These are phyloP conservation scores for Psilocybe azurescens DNA, from an alignment of 768 basidiomycete genomes.

Conservation along the genomic window DNA sequence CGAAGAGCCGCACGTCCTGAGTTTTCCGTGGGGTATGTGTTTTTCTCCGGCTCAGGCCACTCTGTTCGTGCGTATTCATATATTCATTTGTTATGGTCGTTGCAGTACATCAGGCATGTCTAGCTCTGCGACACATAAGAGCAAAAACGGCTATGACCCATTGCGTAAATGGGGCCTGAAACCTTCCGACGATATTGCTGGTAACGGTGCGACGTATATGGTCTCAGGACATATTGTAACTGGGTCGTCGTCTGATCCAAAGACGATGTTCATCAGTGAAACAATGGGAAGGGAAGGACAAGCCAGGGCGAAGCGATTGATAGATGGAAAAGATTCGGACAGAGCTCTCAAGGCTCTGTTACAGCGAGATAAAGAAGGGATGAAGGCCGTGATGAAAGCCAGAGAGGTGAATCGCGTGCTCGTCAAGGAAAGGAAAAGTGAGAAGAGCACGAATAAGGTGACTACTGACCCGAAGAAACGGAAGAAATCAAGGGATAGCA, in stretches of 20 bases:
- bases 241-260: slow-evolving; percentile 42
- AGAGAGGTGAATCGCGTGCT: slow-evolving; percentile 42
- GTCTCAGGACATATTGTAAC: slow-evolving; percentile 80
- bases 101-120: slow-evolving; percentile 81
- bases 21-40: slow-evolving; percentile 77
- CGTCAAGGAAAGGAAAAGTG: slow-evolving; percentile 21
- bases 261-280: slow-evolving; percentile 64
- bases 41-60: too few species aligned
- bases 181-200: slow-evolving; percentile 47
- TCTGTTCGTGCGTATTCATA: too few species aligned
- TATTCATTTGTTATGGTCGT: background rate
- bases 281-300: slow-evolving; percentile 82
- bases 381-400: slow-evolving; percentile 66
- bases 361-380: slow-evolving; percentile 70
- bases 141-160: slow-evolving; percentile 67
- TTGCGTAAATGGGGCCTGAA: slow-evolving; percentile 77
- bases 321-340: slow-evolving; percentile 65
- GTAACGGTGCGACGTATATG: slow-evolving; percentile 68
- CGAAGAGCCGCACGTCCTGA: slow-evolving; percentile 81
- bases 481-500: slow-evolving; percentile 7
- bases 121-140: slow-evolving; percentile 51
- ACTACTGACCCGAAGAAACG: slow-evolving; percentile 15
- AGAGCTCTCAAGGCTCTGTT: slow-evolving; percentile 62
- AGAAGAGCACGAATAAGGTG: slow-evolving; percentile 1
- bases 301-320: slow-evolving; percentile 70